Evolutionary conservation across 2,329 filamentous ascomycete genomes (phyloP), one percentile per base, ranked within the genome.

Genomic region (Botrytis deweyae): DNA sequence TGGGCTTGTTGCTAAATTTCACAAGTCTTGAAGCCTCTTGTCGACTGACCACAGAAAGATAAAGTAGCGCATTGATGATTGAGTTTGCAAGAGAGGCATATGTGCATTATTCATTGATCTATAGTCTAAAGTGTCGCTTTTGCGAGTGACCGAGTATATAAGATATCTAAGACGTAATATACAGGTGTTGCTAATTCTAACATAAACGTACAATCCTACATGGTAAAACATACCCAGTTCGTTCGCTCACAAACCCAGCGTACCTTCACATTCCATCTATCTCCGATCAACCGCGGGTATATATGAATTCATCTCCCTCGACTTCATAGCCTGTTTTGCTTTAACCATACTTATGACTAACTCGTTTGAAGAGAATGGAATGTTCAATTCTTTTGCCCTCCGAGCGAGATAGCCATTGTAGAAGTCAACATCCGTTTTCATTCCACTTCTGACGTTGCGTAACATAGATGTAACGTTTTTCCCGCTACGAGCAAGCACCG

Each of bases 381-480:
- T 85, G 1, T 93, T 93, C 75, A 95, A 79, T 80, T 93, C 88
- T 78, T 88, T 87, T 0, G 92, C 96, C 59, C 91, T 88, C 69
- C 85, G 87, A 46, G 97, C 86, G 74, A 99, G 92, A 83, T 95
- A 99, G 0, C 95, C 95, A 81, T 97, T 98, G 77, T 95, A 88
- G 79, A 91, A 97, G 64, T 95, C 89, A 59, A 98, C 88, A 79
- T 97, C 94, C 0, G 93, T 94, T 74, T 86, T 83, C 75, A 84
- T 83, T 1, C 92, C 91, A 1, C 83, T 81, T 18, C 88, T 83
- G 20, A 95, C 84, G 78, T 91, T 89, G 71, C 87, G 86, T 9
- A 93, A 84, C 89, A 97, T 93, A 61, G 82, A 78, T 14, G 82
- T 82, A 9, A 86, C 84, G 70, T 90, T 89, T 72, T 87, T 83